Conservation (phyloP, 345 rosid genomes). For the Aurinia saxatilis region DNA sequence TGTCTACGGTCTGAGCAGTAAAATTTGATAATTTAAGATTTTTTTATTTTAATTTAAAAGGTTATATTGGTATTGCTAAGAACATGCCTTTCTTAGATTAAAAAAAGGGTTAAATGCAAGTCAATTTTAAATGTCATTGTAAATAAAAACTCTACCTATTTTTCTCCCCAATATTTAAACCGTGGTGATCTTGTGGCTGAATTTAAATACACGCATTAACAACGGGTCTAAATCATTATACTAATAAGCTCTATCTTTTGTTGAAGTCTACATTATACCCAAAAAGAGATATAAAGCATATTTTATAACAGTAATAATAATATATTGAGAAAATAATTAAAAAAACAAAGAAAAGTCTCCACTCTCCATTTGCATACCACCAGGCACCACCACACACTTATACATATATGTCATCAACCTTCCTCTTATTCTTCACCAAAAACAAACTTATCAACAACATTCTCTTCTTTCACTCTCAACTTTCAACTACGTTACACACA, state of each 20-base stretch:
- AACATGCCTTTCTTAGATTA: neutral
- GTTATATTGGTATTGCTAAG: too few relatives aligned
- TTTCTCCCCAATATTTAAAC: neutral
- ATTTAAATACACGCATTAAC: slow-evolving; percentile 1
- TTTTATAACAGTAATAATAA: neutral
- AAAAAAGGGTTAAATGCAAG: neutral
- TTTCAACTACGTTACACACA: neutral
- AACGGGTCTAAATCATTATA: neutral
- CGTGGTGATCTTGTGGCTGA: slow-evolving; percentile 12
- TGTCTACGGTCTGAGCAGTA: too few relatives aligned
- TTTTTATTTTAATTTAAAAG: too few relatives aligned
- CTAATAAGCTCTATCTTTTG: neutral
- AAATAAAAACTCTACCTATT: neutral
- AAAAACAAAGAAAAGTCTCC: slow-evolving; percentile 10
- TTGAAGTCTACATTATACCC: slow-evolving; percentile 3
- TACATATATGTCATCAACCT: slow-evolving; percentile 30
- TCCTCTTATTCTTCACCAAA: slow-evolving; percentile 2
- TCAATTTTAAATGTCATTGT: neutral
- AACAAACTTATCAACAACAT: neutral
- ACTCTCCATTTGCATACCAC: slow-evolving; percentile 7
- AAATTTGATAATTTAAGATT: too few relatives aligned
- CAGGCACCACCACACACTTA: slow-evolving; percentile 16
- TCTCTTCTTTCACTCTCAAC: slow-evolving; percentile 5
- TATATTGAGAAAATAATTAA: neutral
- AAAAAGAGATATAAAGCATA: neutral